phyloP scores from a whole-genome alignment of 129 eudicot genomes.

The Flaveria bidentis region DNA sequence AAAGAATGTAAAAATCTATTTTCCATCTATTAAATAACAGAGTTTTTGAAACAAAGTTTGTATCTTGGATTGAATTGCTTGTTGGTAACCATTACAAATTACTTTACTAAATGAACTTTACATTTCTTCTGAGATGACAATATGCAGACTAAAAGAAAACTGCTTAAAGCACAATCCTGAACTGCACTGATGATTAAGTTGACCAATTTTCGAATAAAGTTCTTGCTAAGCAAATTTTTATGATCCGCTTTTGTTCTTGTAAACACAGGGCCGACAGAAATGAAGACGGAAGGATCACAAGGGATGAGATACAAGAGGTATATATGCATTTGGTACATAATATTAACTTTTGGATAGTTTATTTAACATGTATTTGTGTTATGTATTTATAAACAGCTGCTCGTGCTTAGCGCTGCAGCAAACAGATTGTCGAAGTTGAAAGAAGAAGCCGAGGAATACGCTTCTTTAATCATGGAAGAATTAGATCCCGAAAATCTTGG shows the following conservation, averaged over 20 bases:
- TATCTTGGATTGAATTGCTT: background rate
- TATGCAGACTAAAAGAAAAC: background rate
- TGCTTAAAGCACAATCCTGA: background rate
- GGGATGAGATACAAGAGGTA: constrained; percentile 96
- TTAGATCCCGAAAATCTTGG: constrained; percentile 87
- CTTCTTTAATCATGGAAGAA: constrained; percentile 94
- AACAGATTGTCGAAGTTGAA: constrained; percentile 74
- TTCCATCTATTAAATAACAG: background rate
- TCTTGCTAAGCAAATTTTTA: constrained; percentile 4
- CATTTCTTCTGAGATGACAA: background rate
- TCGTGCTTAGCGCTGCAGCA: constrained; percentile 93
- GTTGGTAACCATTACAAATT: background rate
- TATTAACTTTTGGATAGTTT: background rate
- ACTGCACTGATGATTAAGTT: background rate
- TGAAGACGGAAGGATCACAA: constrained; percentile 90
- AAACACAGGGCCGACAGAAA: constrained; percentile 85
- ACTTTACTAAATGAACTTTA: background rate
- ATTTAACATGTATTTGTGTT: background rate
- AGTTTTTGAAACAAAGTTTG: background rate
- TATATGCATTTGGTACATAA: constrained; percentile 19
- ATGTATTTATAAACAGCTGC: constrained; percentile 49
- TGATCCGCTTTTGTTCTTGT: background rate
- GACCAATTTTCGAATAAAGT: constrained; percentile 5
- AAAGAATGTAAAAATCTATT: background rate
- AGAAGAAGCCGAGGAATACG: constrained; percentile 88